Percentiles rank a stretch among this genome's conserved stretches.
These are phyloP conservation scores for Pichia eremophila DNA, from an alignment of 805 yeast species.

Conservation along the genomic window DNA sequence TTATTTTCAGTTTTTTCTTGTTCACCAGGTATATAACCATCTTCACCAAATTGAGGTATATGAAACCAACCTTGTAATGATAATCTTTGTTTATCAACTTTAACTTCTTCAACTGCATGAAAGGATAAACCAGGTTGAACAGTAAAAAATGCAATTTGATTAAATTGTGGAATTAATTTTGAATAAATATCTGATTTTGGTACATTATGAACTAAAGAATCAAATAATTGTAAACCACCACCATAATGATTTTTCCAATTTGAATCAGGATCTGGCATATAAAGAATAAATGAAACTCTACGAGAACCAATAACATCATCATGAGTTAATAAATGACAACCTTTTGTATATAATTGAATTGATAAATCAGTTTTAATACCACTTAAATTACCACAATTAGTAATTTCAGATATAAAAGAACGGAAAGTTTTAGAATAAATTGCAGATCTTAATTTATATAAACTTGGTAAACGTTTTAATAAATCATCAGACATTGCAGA, in stretches of 20 bases:
- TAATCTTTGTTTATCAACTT: constrained; percentile 80
- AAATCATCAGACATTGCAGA: constrained; percentile 78
- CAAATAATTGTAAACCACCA: constrained; percentile 82
- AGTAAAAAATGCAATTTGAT: constrained; percentile 90
- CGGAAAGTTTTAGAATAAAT: constrained; percentile 82
- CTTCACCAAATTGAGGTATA: constrained; percentile 89
- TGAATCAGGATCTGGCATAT: constrained; percentile 86
- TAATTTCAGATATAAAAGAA: constrained; percentile 62
- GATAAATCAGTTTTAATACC: constrained; percentile 91
- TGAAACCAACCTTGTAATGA: constrained; percentile 99
- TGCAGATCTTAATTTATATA: constrained; percentile 75
- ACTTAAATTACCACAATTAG: constrained; percentile 82
- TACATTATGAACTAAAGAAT: constrained; percentile 79
- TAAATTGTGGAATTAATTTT: constrained; percentile 83
- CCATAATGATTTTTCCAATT: constrained; percentile 90
- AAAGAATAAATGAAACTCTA: constrained; percentile 84
- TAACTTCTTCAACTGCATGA: constrained; percentile 97
- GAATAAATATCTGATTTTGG: constrained; percentile 69
- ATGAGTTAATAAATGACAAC: constrained; percentile 90
- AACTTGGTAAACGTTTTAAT: constrained; percentile 58
- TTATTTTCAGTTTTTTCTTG: constrained; percentile 67
- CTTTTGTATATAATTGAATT: constrained; percentile 81
- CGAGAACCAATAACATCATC: constrained; percentile 97
- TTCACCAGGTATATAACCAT: constrained; percentile 74
- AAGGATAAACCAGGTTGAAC: constrained; percentile 95